These are phyloP conservation scores for Colletotrichum sp. DNA, from an alignment of 2,329 filamentous ascomycete genomes.

Conservation along the genomic window DNA sequence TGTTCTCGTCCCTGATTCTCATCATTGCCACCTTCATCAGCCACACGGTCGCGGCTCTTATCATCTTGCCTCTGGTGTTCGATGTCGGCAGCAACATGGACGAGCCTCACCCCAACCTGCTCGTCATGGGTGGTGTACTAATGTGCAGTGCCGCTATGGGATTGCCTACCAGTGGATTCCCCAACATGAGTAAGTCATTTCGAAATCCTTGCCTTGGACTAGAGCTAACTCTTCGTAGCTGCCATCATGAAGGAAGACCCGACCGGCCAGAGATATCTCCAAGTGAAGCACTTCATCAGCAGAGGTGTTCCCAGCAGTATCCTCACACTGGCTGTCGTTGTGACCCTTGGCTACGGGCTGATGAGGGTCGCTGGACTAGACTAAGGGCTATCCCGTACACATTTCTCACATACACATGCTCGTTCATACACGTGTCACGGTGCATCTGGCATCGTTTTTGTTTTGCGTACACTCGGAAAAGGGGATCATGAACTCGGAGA, in stretches of 20 bases:
- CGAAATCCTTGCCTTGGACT: no score
- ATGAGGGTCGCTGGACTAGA: constrained; percentile 78
- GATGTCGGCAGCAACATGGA: constrained; percentile 86
- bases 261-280: constrained; percentile 88
- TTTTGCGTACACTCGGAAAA: not conserved
- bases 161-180: constrained; percentile 93
- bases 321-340: constrained; percentile 79
- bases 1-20: constrained; percentile 84
- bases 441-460: not conserved
- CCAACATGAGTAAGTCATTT: constrained; percentile 89
- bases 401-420: not conserved
- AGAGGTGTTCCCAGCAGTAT: constrained; percentile 89
- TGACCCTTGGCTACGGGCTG: constrained; percentile 88
- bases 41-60: constrained; percentile 94
- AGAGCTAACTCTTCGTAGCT: constrained; percentile 54
- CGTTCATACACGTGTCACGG: not conserved
- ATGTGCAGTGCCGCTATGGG: constrained; percentile 99
- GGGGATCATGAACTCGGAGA: not conserved
- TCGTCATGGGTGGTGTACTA: constrained; percentile 93
- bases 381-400: constrained; percentile 28
- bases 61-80: constrained; percentile 88
- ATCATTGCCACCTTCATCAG: constrained; percentile 98
- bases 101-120: constrained; percentile 87
- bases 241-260: constrained; percentile 99
- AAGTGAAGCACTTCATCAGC: constrained; percentile 93